A percentile compares a stretch with the other conserved stretches of the same genome.
Evolutionary conservation across 108 stramenopile species (phyloP).

Genomic region (Nannochloropsis gaditana): DNA sequence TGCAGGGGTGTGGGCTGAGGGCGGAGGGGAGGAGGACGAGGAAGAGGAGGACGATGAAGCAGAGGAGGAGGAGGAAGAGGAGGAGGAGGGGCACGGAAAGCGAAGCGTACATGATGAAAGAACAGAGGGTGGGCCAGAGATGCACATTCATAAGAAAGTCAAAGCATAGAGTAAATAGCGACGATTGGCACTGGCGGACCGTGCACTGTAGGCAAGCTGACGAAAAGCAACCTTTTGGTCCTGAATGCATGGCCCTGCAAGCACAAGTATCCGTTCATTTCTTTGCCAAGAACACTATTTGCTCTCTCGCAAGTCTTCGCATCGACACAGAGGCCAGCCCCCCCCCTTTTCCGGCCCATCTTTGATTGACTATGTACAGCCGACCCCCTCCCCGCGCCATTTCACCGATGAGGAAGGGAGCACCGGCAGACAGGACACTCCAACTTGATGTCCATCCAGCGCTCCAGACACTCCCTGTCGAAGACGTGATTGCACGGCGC

Average conservation of each 20-base stretch:
- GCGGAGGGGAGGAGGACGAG: slow-evolving; percentile 41
- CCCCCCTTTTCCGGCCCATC: too few relatives aligned
- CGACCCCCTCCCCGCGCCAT: neutral
- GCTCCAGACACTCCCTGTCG: slow-evolving; percentile 11
- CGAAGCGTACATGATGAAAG: neutral
- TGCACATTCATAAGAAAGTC: too few relatives aligned
- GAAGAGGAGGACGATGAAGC: slow-evolving; percentile 48
- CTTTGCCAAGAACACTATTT: too few relatives aligned
- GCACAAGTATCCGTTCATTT: too few relatives aligned
- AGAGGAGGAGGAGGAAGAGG: neutral
- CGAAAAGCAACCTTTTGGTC: too few relatives aligned
- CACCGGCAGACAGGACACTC: slow-evolving; percentile 26
- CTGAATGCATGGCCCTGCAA: too few relatives aligned
- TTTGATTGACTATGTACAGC: too few relatives aligned
- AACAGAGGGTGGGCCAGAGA: neutral
- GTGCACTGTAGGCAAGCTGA: too few relatives aligned
- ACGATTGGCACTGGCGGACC: too few relatives aligned
- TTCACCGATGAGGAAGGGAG: neutral
- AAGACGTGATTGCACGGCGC: slow-evolving; percentile 26
- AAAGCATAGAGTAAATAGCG: too few relatives aligned
- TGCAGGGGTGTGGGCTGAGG: slow-evolving; percentile 27
- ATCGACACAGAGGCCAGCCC: too few relatives aligned
- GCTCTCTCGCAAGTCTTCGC: too few relatives aligned
- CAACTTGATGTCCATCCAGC: slow-evolving; percentile 17
- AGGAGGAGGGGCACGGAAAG: neutral